These are phyloP conservation scores for Agrocybe chaxingu DNA, from an alignment of 768 basidiomycete genomes.

Conservation along the genomic window DNA sequence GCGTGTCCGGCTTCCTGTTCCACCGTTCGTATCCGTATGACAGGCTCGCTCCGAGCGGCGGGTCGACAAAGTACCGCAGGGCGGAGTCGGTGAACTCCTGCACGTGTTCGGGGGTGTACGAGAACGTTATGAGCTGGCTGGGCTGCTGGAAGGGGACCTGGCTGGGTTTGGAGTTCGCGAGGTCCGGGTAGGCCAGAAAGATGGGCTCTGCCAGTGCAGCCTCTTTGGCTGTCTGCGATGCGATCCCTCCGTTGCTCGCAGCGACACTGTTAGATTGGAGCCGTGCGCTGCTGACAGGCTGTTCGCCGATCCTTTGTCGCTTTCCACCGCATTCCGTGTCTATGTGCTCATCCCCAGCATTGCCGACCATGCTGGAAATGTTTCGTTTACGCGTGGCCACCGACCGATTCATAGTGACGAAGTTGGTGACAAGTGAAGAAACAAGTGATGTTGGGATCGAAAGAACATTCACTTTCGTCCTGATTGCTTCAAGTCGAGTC, in stretches of 20 bases:
- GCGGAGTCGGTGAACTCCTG: slow-evolving; percentile 69
- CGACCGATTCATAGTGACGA: too few species aligned
- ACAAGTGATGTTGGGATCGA: too few species aligned
- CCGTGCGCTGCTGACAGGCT: too few species aligned
- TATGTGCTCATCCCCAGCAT: too few species aligned
- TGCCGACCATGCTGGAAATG: too few species aligned
- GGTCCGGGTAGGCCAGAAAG: slow-evolving; percentile 14
- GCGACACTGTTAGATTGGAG: too few species aligned
- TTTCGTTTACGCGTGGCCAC: too few species aligned
- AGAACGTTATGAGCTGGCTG: slow-evolving; percentile 65
- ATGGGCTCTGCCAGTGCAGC: neutral
- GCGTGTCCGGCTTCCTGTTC: slow-evolving; percentile 61
- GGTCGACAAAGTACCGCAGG: slow-evolving; percentile 66
- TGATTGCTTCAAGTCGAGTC: too few species aligned
- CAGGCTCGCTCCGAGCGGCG: slow-evolving; percentile 65
- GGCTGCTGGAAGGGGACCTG: slow-evolving; percentile 66
- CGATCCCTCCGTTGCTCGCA: neutral
- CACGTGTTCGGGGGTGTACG: slow-evolving; percentile 53
- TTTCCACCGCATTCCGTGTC: too few species aligned
- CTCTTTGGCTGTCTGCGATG: neutral
- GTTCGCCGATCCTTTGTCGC: too few species aligned
- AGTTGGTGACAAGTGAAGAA: too few species aligned
- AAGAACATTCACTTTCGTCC: too few species aligned
- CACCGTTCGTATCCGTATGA: slow-evolving; percentile 72
- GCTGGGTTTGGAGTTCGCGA: slow-evolving; percentile 10